Evolutionary conservation across 1,284 basidiomycete species (phyloP).

Genomic region (Heterobasidion occidentale): DNA sequence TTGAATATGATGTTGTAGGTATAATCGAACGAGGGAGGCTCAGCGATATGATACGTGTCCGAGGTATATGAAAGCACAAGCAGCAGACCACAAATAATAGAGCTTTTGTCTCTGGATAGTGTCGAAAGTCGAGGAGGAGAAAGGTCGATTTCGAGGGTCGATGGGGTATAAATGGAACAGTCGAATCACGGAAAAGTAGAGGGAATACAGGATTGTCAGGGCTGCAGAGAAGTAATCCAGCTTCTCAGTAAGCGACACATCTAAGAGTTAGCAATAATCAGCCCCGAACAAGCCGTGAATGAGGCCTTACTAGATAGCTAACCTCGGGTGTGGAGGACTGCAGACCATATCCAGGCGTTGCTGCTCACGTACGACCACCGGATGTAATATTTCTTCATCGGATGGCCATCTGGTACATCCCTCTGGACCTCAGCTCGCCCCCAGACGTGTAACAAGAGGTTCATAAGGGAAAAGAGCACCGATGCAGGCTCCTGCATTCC

Average conservation of each 20-base stretch:
- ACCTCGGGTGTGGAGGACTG: conserved; percentile 92
- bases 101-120: conserved; percentile 1
- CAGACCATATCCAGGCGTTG: conserved; percentile 92
- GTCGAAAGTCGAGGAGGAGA: conserved; percentile 15
- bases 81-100: conserved; percentile 29
- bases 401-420: conserved; percentile 49
- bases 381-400: conserved; percentile 66
- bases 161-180: conserved; percentile 68
- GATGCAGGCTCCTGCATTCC: conserved; percentile 95
- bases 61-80: conserved; percentile 48
- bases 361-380: conserved; percentile 68
- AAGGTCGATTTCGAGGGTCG: conserved; percentile 18
- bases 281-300: background rate
- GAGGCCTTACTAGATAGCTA: conserved; percentile 15
- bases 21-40: conserved; percentile 84
- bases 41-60: conserved; percentile 76
- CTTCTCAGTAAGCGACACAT: conserved; percentile 80
- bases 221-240: conserved; percentile 96
- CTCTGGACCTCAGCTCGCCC: conserved; percentile 45
- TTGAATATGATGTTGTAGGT: conserved; percentile 92
- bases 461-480: conserved; percentile 83
- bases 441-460: conserved; percentile 67
- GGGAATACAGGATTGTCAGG: conserved; percentile 66
- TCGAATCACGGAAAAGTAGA: conserved; percentile 73
- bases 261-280: conserved; percentile 30